These are phyloP conservation scores for Apiospora koreana DNA, from an alignment of 2,329 filamentous ascomycete genomes.

Conservation along the genomic window DNA sequence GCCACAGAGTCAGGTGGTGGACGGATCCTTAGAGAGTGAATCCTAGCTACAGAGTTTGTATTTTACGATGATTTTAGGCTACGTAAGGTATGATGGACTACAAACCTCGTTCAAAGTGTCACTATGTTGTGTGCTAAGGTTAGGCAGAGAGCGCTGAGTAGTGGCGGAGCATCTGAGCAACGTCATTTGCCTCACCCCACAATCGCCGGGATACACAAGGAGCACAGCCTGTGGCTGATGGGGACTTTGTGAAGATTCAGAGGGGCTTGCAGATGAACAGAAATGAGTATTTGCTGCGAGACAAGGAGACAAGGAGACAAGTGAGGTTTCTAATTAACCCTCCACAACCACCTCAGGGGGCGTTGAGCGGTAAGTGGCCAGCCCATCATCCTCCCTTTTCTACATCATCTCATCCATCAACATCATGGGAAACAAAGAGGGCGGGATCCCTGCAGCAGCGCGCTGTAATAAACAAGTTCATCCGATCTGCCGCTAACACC, in stretches of 20 bases:
- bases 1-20: neutral
- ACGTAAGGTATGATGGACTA: neutral
- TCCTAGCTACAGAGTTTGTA: neutral
- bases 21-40: neutral
- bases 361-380: neutral
- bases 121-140: neutral
- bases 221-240: neutral
- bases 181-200: slow-evolving; percentile 6
- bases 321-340: neutral
- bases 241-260: neutral
- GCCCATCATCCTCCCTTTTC: neutral
- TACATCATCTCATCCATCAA: neutral
- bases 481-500: neutral
- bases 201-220: neutral
- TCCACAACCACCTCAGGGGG: neutral
- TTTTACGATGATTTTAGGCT: neutral
- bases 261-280: neutral
- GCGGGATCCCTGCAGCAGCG: neutral
- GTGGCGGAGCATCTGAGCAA: neutral
- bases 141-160: slow-evolving; percentile 3
- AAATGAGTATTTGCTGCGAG: neutral
- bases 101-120: neutral
- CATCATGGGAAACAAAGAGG: neutral
- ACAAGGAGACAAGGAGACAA: no score
- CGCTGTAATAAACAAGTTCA: neutral